These are phyloP conservation scores for Moricandia arvensis DNA, from an alignment of 345 rosid species.

Conservation along the genomic window DNA sequence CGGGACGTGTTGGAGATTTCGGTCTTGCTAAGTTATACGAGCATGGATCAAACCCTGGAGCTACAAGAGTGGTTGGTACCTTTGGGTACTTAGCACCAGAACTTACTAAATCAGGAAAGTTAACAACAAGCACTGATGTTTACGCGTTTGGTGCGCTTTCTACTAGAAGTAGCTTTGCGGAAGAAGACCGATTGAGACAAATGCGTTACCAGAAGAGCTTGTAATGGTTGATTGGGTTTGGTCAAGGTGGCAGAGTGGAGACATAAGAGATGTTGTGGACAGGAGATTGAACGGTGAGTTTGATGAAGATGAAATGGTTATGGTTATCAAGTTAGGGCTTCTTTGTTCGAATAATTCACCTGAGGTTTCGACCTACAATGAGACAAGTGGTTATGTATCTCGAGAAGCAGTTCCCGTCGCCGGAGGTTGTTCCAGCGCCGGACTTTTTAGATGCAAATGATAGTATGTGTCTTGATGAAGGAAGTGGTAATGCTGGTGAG, in stretches of 20 bases:
- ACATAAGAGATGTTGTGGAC: constrained; percentile 68
- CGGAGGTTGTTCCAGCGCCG: constrained; percentile 52
- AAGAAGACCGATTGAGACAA: constrained; percentile 77
- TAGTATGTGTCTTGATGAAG: constrained; percentile 27
- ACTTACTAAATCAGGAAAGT: constrained; percentile 77
- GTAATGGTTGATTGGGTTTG: constrained; percentile 91
- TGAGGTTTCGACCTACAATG: constrained; percentile 59
- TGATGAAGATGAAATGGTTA: constrained; percentile 58
- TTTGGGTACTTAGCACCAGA: constrained; percentile 95
- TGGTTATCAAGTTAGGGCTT: constrained; percentile 68
- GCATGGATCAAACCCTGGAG: constrained; percentile 63
- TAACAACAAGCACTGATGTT: constrained; percentile 74
- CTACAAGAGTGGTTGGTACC: constrained; percentile 88
- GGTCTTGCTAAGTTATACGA: constrained; percentile 93
- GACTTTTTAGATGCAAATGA: constrained; percentile 43
- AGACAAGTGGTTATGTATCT: constrained; percentile 77
- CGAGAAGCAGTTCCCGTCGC: constrained; percentile 58
- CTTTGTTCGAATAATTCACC: constrained; percentile 72
- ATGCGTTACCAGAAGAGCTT: constrained; percentile 81
- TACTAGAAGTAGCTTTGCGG: constrained; percentile 85
- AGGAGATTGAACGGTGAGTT: constrained; percentile 57
- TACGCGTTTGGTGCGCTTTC: constrained; percentile 87
- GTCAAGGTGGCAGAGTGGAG: constrained; percentile 67
- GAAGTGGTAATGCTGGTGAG: constrained; percentile 20
- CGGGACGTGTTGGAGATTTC: constrained; percentile 81